phyloP scores from a whole-genome alignment of 1,284 basidiomycete species.

The Trichosporon sp. region DNA sequence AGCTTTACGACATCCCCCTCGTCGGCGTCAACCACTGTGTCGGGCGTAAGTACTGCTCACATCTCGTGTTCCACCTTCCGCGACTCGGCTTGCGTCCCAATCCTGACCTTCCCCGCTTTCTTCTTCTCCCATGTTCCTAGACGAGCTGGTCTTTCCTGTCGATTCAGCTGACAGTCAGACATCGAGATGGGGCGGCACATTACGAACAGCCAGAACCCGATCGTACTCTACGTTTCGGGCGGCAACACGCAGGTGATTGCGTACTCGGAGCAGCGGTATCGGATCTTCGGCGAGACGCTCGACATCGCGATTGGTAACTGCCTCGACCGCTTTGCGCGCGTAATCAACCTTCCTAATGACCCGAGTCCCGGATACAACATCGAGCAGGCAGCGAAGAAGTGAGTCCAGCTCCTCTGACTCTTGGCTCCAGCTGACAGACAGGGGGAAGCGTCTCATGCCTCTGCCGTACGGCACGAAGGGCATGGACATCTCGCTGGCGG shows the following conservation, averaged over 20 bases:
- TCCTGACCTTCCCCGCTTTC: no score
- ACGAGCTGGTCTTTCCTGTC: no score
- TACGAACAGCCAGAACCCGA: constrained; percentile 88
- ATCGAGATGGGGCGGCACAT: constrained; percentile 98
- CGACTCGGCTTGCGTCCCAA: no score
- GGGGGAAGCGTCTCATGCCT: constrained; percentile 62
- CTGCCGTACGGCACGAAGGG: constrained; percentile 94
- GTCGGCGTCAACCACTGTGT: constrained; percentile 98
- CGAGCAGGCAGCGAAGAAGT: constrained; percentile 91
- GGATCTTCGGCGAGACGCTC: constrained; percentile 98
- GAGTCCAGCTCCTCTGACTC: constrained; percentile 24
- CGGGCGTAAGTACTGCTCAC: constrained; percentile 65
- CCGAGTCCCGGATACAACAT: constrained; percentile 98
- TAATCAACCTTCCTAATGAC: constrained; percentile 93
- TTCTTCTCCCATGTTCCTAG: no score
- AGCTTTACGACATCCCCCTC: constrained; percentile 84
- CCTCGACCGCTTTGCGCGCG: constrained; percentile 91
- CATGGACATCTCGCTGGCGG: constrained; percentile 95
- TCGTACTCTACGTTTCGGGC: constrained; percentile 97
- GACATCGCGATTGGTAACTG: constrained; percentile 99
- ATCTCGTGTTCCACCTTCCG: background rate
- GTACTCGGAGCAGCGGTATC: constrained; percentile 92
- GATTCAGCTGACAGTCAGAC: constrained; percentile 55
- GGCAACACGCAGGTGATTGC: constrained; percentile 99
- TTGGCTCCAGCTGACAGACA: constrained; percentile 18